phyloP scores from a whole-genome alignment of 2,329 filamentous ascomycete genomes.

The Botrytis sinoallii region DNA sequence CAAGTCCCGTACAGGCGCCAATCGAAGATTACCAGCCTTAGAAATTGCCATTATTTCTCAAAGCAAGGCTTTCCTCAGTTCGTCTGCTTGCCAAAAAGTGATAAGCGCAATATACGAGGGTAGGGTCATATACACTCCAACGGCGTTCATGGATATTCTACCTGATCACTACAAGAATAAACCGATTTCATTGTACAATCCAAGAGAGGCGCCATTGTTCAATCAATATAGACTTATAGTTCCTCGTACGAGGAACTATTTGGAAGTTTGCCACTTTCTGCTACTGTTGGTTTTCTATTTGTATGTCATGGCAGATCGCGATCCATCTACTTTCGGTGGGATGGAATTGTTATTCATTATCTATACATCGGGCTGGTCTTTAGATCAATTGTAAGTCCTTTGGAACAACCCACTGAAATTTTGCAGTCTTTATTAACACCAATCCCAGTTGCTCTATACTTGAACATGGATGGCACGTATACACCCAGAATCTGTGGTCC shows the following conservation, averaged over 20 bases:
- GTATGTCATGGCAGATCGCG: constrained; percentile 66
- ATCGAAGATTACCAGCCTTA: constrained; percentile 62
- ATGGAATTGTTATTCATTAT: constrained; percentile 67
- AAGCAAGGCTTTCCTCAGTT: constrained; percentile 73
- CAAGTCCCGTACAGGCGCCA: constrained; percentile 44
- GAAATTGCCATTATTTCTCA: constrained; percentile 82
- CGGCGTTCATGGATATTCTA: constrained; percentile 76
- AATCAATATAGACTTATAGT: constrained; percentile 86
- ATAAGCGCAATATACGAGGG: constrained; percentile 81
- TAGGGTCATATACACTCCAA: constrained; percentile 77
- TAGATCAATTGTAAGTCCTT: constrained; percentile 40
- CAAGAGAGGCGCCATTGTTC: constrained; percentile 68
- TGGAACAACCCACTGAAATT: constrained; percentile 51
- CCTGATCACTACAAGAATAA: constrained; percentile 84
- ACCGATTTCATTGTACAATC: constrained; percentile 78
- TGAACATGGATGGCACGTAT: constrained; percentile 76
- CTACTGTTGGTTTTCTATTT: constrained; percentile 68
- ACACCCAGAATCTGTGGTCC: constrained; percentile 85
- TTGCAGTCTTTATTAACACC: not conserved
- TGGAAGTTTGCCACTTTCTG: constrained; percentile 73
- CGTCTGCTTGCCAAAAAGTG: constrained; percentile 76
- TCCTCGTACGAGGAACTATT: constrained; percentile 70
- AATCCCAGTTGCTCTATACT: constrained; percentile 56
- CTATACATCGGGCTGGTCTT: constrained; percentile 70
- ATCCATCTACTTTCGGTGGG: constrained; percentile 52